A percentile compares a stretch with the other conserved stretches of the same genome.
These are phyloP conservation scores for Ophiocordyceps camponoti-rufipedis DNA, from an alignment of 2,329 filamentous ascomycete genomes.

Conservation along the genomic window DNA sequence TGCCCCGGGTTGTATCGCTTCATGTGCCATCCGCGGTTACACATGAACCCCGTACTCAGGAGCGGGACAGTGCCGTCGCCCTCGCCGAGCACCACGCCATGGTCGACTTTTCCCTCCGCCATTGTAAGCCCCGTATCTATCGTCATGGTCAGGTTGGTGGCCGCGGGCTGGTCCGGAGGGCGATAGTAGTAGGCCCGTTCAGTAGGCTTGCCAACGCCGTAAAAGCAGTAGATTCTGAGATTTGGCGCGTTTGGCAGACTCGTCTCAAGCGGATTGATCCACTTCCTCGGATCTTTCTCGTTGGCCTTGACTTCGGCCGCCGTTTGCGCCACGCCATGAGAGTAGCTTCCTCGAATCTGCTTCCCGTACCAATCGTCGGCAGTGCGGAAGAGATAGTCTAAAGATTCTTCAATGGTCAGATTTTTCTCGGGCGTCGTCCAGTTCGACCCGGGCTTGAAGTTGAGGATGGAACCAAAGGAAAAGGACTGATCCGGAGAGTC, in stretches of 20 bases:
- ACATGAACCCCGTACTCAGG: slow-evolving; percentile 92
- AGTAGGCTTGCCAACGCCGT: slow-evolving; percentile 83
- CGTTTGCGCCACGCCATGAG: slow-evolving; percentile 72
- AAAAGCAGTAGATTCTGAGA: slow-evolving; percentile 94
- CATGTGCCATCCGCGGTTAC: slow-evolving; percentile 82
- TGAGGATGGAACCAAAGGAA: slow-evolving; percentile 67
- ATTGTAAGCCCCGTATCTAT: slow-evolving; percentile 45
- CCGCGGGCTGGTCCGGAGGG: slow-evolving; percentile 39
- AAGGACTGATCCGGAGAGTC: slow-evolving; percentile 55
- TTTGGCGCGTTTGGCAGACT: slow-evolving; percentile 72
- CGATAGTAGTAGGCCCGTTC: slow-evolving; percentile 89
- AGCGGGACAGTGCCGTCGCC: slow-evolving; percentile 92
- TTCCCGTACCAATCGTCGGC: slow-evolving; percentile 74
- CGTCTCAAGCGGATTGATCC: slow-evolving; percentile 88
- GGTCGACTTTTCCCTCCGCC: slow-evolving; percentile 44
- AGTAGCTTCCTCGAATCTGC: slow-evolving; percentile 59
- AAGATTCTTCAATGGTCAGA: slow-evolving; percentile 59
- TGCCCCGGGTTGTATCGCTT: slow-evolving; percentile 84
- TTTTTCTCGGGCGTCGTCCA: slow-evolving; percentile 50
- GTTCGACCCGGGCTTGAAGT: slow-evolving; percentile 54
- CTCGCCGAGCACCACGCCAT: slow-evolving; percentile 87
- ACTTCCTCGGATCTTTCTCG: slow-evolving; percentile 60
- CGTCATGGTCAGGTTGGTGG: slow-evolving; percentile 55
- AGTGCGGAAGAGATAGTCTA: slow-evolving; percentile 60
- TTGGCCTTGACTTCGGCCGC: slow-evolving; percentile 65